phyloP scores from a whole-genome alignment of 208 protist species.

The Zelonia costaricensis region DNA sequence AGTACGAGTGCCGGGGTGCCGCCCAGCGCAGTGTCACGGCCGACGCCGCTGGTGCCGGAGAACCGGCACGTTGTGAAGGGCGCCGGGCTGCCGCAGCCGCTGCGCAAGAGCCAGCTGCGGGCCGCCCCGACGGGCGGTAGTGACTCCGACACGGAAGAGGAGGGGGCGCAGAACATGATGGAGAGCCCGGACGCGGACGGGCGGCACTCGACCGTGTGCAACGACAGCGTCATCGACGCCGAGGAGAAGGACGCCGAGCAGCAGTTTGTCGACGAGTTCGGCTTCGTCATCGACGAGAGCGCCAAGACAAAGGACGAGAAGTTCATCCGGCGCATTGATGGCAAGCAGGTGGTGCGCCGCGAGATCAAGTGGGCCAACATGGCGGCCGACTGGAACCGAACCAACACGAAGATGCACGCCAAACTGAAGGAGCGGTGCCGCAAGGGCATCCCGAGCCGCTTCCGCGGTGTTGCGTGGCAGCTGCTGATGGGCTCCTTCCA shows the following conservation, averaged over 20 bases:
- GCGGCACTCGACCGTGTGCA: neutral
- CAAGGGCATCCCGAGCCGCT: constrained; percentile 83
- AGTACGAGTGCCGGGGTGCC: too few relatives aligned
- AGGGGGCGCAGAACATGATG: neutral
- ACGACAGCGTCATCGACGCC: constrained; percentile 19
- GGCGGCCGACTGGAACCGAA: constrained; percentile 80
- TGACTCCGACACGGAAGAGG: constrained; percentile 50
- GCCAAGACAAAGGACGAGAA: constrained; percentile 54
- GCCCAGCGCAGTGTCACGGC: neutral
- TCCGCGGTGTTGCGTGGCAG: constrained; percentile 89
- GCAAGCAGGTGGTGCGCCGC: constrained; percentile 65
- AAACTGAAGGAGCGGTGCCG: constrained; percentile 90
- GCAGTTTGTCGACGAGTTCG: constrained; percentile 90
- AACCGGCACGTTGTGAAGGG: constrained; percentile 20
- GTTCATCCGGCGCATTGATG: constrained; percentile 70
- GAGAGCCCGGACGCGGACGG: constrained; percentile 6
- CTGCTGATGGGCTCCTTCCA: constrained; percentile 78
- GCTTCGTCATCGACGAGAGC: constrained; percentile 83
- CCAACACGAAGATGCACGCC: constrained; percentile 64
- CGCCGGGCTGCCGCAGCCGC: constrained; percentile 21
- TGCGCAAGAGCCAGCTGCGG: constrained; percentile 40
- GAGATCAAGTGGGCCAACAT: constrained; percentile 92
- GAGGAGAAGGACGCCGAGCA: constrained; percentile 62
- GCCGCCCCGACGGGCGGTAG: constrained; percentile 50
- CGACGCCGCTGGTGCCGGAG: constrained; percentile 17